Evolutionary conservation across 805 yeast species (phyloP).

Genomic region (Yarrowia divulgata): DNA sequence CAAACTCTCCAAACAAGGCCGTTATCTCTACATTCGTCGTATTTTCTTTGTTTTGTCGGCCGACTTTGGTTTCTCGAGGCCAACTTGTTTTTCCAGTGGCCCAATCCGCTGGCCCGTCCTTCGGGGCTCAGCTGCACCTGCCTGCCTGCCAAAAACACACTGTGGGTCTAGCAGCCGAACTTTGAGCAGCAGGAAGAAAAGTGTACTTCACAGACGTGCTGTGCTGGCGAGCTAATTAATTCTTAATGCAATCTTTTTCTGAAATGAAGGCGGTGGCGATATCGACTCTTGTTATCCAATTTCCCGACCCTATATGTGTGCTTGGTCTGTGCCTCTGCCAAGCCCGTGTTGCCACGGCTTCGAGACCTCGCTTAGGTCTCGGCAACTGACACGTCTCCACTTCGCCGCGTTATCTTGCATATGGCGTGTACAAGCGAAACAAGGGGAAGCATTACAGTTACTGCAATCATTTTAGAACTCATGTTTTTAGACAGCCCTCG

Average conservation of each 20-base stretch:
- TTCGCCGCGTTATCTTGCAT: conserved; percentile 14
- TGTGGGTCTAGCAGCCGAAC: conserved; percentile 15
- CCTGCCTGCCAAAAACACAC: neutral
- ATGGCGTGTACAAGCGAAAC: neutral
- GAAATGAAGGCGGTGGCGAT: too few species aligned
- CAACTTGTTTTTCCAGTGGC: neutral
- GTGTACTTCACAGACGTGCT: conserved; percentile 16
- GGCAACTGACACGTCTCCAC: conserved; percentile 2
- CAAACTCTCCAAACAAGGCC: neutral
- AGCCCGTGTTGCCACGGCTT: too few species aligned
- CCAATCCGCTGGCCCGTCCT: neutral
- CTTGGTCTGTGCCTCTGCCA: too few species aligned
- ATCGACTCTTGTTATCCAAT: neutral
- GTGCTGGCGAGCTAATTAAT: neutral
- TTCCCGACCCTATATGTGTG: too few species aligned
- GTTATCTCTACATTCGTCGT: neutral
- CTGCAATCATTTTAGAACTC: conserved; percentile 11
- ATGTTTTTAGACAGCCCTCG: conserved; percentile 21
- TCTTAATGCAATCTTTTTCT: neutral
- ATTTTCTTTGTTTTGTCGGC: neutral
- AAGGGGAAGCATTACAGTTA: neutral
- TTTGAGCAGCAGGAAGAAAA: neutral
- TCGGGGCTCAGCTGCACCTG: neutral
- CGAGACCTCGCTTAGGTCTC: neutral
- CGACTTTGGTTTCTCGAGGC: neutral